phyloP scores from a whole-genome alignment of 2,329 filamentous ascomycete species.

The Zasmidium angulare region DNA sequence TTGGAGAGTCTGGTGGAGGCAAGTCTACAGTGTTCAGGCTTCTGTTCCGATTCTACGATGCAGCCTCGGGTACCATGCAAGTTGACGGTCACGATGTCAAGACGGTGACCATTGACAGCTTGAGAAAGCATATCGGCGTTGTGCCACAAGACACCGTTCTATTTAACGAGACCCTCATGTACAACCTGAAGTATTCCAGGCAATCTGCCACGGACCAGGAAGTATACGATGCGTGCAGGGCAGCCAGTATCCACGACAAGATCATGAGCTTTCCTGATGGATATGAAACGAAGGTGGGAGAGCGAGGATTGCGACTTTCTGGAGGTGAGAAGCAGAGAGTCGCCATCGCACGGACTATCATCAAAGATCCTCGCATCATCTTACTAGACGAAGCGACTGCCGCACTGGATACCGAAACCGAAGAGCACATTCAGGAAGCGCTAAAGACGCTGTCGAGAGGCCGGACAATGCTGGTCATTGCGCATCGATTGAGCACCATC shows the following conservation, averaged over 20 bases:
- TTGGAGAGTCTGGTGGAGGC: slow-evolving; percentile 93
- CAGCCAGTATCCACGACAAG: slow-evolving; percentile 89
- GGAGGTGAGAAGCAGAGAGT: slow-evolving; percentile 93
- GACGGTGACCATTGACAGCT: slow-evolving; percentile 81
- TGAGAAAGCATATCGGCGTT: slow-evolving; percentile 87
- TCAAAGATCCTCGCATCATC: slow-evolving; percentile 89
- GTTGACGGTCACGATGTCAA: slow-evolving; percentile 83
- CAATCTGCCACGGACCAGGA: slow-evolving; percentile 77
- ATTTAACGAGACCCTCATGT: slow-evolving; percentile 94
- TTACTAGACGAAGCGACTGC: slow-evolving; percentile 92
- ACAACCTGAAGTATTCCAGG: slow-evolving; percentile 89
- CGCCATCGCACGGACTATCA: slow-evolving; percentile 86
- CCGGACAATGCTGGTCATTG: slow-evolving; percentile 92
- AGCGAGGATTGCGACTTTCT: slow-evolving; percentile 80
- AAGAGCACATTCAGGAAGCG: slow-evolving; percentile 88
- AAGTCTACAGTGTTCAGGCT: slow-evolving; percentile 96
- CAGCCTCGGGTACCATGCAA: slow-evolving; percentile 73
- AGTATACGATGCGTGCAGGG: slow-evolving; percentile 76
- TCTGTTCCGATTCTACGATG: slow-evolving; percentile 95
- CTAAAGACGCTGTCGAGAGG: slow-evolving; percentile 78
- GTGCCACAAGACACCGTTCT: slow-evolving; percentile 95
- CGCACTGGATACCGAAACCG: slow-evolving; percentile 85
- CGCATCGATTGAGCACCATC: slow-evolving; percentile 64
- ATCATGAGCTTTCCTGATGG: slow-evolving; percentile 85
- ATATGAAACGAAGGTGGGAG: slow-evolving; percentile 87